Percentiles rank a stretch among this genome's conserved stretches.
phyloP scores from a whole-genome alignment of 192 early-diverging fungal genomes.

The Chytriomyces confervae region DNA sequence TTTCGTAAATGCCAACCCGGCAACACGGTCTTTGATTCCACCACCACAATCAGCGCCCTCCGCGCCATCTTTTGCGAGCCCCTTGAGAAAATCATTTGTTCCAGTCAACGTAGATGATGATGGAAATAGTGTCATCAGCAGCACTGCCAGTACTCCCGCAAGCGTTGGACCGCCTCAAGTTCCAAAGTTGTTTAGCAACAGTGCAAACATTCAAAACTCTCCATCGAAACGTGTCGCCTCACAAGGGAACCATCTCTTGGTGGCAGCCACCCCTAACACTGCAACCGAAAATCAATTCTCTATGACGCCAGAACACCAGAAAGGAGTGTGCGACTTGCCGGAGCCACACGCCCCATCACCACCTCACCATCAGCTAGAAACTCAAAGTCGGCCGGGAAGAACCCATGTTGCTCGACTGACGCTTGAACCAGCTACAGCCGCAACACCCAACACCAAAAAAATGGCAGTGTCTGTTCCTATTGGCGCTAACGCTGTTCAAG shows the following conservation, averaged over 20 bases:
- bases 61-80: neutral
- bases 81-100: neutral
- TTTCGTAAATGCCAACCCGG: constrained; percentile 1
- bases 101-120: neutral
- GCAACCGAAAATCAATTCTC: too few species aligned
- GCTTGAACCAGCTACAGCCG: neutral
- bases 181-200: neutral
- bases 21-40: neutral
- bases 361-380: neutral
- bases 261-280: neutral
- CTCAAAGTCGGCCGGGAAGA: neutral
- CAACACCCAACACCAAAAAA: neutral
- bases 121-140: neutral
- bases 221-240: neutral
- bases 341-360: neutral
- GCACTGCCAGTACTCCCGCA: neutral
- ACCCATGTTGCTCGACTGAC: neutral
- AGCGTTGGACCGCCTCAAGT: neutral
- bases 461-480: neutral
- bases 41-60: neutral
- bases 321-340: too few species aligned
- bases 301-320: too few species aligned
- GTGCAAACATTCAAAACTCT: neutral
- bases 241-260: neutral
- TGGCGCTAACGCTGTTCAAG: neutral